Evolutionary conservation across 306 rosid species (phyloP), one percentile per base, ranked within the genome.

Genomic region (Betula pendula): DNA sequence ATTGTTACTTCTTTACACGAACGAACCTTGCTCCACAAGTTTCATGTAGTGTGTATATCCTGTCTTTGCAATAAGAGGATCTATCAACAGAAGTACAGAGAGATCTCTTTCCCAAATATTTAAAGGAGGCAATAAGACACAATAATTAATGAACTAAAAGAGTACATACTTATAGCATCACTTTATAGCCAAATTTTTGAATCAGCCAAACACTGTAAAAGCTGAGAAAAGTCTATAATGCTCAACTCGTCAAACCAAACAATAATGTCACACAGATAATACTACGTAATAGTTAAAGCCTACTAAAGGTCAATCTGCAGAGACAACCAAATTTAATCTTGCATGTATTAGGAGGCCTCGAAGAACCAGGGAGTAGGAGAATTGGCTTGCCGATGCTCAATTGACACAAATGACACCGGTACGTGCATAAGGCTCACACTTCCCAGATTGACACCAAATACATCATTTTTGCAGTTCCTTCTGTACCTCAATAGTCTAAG

Each of bases 381-480:
- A 53, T 8, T 17, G 22, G 29, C 60, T 53, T 10, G 1, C 14
- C 6, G 13, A 20, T 53, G 17, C 60, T 20, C 25, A 53, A 22
- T 20, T 59, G 40, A 25, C 14, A 27, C 33, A 59, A 27, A 27
- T 27, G 38, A 11, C 66, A 55, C 9, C 5, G 2, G 38, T 27
- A 59, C 8, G 38, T 27, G 66, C 66, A 8, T 27, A 25, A 59
- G 66, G 42, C 40, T 4, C 40, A 27, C 15, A 60, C 25, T 29
- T 60, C 42, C 42, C 67, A 25, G 42, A 60, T 14, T 60, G 67
- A 60, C n/a, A 60, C 33, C 3, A 6, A 27, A 29, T 2, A 60
- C n/a, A 60, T 27, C 42, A 60, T 25, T 60, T 59, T 60, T 60
- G 67, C 42, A 60, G 40, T 60, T 29, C 67, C 67, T 60, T 60